Conservation (phyloP, 345 rosid species). For the Reutealis trisperma region DNA sequence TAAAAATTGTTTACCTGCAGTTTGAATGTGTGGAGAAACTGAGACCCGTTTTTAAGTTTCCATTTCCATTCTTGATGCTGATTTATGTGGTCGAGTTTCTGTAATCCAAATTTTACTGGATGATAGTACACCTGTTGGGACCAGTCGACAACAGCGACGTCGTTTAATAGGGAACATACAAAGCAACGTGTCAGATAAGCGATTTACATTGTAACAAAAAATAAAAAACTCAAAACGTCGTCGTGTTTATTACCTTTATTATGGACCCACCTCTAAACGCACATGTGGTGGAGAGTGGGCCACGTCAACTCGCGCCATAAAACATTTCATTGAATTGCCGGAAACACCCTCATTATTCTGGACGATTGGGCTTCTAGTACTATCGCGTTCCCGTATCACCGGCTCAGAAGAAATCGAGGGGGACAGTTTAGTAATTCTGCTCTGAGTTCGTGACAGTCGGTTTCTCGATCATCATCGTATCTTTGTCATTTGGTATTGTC, state of each 20-base stretch:
- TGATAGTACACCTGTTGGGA: too few relatives aligned
- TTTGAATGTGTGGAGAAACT: neutral
- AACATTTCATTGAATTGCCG: neutral
- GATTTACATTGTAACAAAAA: too few relatives aligned
- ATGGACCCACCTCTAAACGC: too few relatives aligned
- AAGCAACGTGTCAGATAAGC: too few relatives aligned
- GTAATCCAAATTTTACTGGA: too few relatives aligned
- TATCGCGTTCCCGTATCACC: too few relatives aligned
- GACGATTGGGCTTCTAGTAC: too few relatives aligned
- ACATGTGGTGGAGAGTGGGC: constrained; percentile 22
- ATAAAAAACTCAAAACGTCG: too few relatives aligned
- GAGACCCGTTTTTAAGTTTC: neutral
- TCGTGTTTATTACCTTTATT: too few relatives aligned
- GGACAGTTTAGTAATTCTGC: constrained; percentile 10
- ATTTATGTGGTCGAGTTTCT: too few relatives aligned
- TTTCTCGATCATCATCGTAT: neutral
- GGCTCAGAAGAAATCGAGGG: too few relatives aligned
- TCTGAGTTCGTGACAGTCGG: constrained; percentile 9
- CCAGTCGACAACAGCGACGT: neutral
- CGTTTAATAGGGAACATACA: neutral
- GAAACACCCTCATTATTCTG: constrained; percentile 24
- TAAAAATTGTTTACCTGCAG: neutral
- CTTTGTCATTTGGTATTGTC: constrained; percentile 16
- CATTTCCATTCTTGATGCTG: neutral
- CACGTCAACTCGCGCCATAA: constrained; percentile 44